These are phyloP conservation scores for Gremmenia infestans DNA, from an alignment of 2,329 filamentous ascomycete species.

Conservation along the genomic window DNA sequence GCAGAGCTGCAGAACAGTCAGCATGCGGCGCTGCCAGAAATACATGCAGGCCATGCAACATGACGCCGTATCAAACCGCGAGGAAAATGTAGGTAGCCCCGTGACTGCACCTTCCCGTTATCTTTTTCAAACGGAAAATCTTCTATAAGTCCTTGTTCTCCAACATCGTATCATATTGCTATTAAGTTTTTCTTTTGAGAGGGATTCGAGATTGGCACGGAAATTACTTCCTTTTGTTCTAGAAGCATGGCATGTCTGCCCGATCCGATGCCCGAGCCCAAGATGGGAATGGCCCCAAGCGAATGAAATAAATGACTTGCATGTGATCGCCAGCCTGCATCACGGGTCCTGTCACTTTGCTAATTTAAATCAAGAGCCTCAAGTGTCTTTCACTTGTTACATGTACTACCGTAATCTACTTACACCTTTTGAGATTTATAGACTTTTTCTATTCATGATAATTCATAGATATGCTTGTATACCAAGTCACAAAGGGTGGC, in stretches of 20 bases:
- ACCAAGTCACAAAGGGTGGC: neutral
- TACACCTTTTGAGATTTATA: no score
- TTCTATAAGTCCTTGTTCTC: no score
- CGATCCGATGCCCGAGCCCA: no score
- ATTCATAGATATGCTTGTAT: neutral
- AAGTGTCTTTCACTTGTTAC: neutral
- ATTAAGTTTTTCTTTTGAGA: neutral
- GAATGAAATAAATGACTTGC: slow-evolving; percentile 10
- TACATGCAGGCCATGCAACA: slow-evolving; percentile 9
- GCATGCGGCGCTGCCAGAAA: slow-evolving; percentile 10
- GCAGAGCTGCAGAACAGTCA: slow-evolving; percentile 1
- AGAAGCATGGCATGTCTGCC: slow-evolving; percentile 2
- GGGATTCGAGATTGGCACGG: neutral
- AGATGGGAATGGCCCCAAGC: neutral
- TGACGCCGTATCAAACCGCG: slow-evolving; percentile 4
- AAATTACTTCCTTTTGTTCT: slow-evolving; percentile 5
- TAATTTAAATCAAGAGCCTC: neutral
- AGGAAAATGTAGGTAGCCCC: neutral
- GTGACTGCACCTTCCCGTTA: no score
- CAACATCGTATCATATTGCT: neutral
- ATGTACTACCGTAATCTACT: no score
- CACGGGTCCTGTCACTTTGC: neutral
- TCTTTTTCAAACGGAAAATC: no score
- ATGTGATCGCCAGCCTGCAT: slow-evolving; percentile 18
- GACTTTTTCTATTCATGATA: neutral